phyloP scores from a whole-genome alignment of 495 filamentous ascomycete species.

The Annulohypoxylon moriforme region DNA sequence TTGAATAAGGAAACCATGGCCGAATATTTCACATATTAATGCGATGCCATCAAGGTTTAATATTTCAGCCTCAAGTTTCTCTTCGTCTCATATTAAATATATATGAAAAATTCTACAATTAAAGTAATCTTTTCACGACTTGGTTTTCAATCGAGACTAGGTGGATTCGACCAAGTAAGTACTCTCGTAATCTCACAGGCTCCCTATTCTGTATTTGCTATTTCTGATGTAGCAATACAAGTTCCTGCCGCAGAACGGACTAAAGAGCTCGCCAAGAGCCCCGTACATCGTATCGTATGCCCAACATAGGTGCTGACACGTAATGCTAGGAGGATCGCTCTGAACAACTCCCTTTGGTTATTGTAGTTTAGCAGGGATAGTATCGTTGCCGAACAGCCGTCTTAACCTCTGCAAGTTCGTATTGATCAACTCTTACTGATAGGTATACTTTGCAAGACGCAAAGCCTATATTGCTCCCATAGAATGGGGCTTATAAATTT shows the following conservation, averaged over 20 bases:
- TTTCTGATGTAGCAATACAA: not conserved
- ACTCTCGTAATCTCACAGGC: not conserved
- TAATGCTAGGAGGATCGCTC: not conserved
- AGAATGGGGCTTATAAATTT: not conserved
- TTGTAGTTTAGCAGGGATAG: not conserved
- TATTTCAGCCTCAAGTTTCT: not conserved
- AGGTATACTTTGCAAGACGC: not conserved
- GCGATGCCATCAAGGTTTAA: not conserved
- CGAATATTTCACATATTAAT: not conserved
- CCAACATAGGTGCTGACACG: not conserved
- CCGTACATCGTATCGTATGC: not conserved
- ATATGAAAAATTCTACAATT: not conserved
- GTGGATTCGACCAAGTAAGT: not conserved
- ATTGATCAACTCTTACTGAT: not conserved
- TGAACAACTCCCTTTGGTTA: not conserved
- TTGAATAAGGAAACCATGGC: not conserved
- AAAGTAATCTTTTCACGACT: not conserved
- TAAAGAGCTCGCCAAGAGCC: not conserved
- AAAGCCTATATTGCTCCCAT: not conserved
- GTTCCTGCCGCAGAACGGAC: not conserved
- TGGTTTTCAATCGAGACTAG: not conserved
- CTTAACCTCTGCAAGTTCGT: not conserved
- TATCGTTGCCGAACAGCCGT: slow-evolving; percentile 12
- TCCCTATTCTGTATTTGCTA: not conserved
- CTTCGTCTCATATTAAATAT: not conserved